Percentiles rank a stretch among this genome's conserved stretches.
Evolutionary conservation across 2,329 filamentous ascomycete species (phyloP).

Genomic region (Onygena corvina): DNA sequence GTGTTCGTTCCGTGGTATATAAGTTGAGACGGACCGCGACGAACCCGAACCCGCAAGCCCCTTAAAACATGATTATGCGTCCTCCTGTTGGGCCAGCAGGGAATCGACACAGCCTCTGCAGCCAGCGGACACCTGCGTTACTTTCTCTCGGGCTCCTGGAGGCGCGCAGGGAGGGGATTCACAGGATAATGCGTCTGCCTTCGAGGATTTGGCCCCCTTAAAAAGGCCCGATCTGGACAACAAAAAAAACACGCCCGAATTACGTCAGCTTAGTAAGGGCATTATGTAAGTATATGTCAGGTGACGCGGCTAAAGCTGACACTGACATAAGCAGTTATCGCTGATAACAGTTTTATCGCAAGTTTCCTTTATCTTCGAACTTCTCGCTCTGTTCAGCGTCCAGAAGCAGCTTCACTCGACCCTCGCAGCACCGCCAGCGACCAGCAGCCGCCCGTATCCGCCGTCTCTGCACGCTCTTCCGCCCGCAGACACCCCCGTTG

Average conservation of each 20-base stretch:
- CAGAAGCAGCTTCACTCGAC: not conserved
- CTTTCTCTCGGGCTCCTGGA: too few relatives aligned
- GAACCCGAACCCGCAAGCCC: too few relatives aligned
- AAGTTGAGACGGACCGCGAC: too few relatives aligned
- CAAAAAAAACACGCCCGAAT: not conserved
- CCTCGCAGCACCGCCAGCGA: not conserved
- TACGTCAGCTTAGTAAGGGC: not conserved
- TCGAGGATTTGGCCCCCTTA: not conserved
- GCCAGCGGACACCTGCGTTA: too few relatives aligned
- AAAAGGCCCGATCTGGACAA: not conserved
- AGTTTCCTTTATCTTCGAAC: slow-evolving; percentile 19
- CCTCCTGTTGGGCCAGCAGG: too few relatives aligned
- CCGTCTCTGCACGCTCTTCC: not conserved
- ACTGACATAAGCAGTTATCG: slow-evolving; percentile 3
- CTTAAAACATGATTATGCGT: too few relatives aligned
- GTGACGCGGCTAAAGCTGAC: not conserved
- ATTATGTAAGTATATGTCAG: not conserved
- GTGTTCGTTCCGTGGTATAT: too few relatives aligned
- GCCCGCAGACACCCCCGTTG: not conserved
- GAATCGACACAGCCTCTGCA: not conserved
- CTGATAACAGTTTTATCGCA: slow-evolving; percentile 5
- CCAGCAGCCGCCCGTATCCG: not conserved
- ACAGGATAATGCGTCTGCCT: not conserved
- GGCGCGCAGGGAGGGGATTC: too few relatives aligned
- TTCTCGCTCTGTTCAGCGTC: slow-evolving; percentile 28